Evolutionary conservation across 805 yeast species (phyloP).

Genomic region (Cyberlindnera galapagoensis): DNA sequence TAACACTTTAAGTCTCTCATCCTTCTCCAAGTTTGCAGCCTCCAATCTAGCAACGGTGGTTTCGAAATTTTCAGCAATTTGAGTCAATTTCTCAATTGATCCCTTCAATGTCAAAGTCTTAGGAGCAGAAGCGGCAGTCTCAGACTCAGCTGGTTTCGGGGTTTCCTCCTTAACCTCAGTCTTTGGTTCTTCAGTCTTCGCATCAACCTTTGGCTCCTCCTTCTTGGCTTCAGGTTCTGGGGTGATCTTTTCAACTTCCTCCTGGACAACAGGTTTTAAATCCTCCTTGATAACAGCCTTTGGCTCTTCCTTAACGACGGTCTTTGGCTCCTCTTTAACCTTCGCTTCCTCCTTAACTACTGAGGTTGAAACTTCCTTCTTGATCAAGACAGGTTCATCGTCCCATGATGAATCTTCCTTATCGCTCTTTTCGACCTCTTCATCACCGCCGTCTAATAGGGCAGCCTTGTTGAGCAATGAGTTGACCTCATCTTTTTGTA

Average conservation of each 20-base stretch:
- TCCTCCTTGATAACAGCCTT: conserved; percentile 10
- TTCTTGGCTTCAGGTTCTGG: conserved; percentile 14
- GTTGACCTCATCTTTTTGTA: conserved; percentile 41
- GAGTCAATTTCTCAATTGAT: conserved; percentile 61
- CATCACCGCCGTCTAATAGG: conserved; percentile 32
- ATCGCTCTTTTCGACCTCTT: conserved; percentile 16
- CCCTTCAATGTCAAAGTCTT: conserved; percentile 61
- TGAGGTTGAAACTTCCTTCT: not conserved
- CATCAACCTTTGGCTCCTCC: conserved; percentile 11
- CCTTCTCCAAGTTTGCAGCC: conserved; percentile 55
- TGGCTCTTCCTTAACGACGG: conserved; percentile 8
- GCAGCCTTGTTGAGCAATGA: conserved; percentile 42
- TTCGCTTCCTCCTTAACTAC: conserved; percentile 9
- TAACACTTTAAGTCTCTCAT: conserved; percentile 48
- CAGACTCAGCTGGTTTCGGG: conserved; percentile 11
- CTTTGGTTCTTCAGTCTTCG: conserved; percentile 12
- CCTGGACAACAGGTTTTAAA: conserved; percentile 11
- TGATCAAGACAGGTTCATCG: conserved; percentile 14
- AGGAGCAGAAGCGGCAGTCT: conserved; percentile 9
- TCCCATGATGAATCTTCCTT: conserved; percentile 27
- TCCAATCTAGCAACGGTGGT: conserved; percentile 44
- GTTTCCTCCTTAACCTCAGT: conserved; percentile 10
- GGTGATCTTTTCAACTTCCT: conserved; percentile 16
- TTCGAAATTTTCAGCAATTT: conserved; percentile 53
- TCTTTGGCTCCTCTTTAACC: conserved; percentile 8